A percentile compares a stretch with the other conserved stretches of the same genome.
Evolutionary conservation across 2,329 filamentous ascomycete species (phyloP).

Genomic region (Fusarium kyushuense): DNA sequence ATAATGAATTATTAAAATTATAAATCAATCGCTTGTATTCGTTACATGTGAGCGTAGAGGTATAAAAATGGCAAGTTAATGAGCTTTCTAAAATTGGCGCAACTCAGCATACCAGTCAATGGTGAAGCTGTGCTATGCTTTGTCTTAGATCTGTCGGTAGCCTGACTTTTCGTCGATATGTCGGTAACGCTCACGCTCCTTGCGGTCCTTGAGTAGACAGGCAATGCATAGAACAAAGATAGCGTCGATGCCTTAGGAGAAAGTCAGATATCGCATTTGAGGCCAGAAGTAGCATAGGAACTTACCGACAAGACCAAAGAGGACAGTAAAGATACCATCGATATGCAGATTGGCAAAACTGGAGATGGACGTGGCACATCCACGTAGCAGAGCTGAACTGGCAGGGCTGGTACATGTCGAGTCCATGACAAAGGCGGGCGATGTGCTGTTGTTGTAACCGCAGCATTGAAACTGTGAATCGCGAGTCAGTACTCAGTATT

Average conservation of each 20-base stretch:
- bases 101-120: conserved; percentile 20
- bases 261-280: conserved; percentile 5
- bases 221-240: conserved; percentile 77
- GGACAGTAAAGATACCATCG: conserved; percentile 81
- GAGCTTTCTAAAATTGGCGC: conserved; percentile 13
- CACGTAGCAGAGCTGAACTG: conserved; percentile 75
- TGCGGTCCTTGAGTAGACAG: conserved; percentile 83
- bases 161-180: conserved; percentile 85
- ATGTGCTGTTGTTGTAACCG: conserved; percentile 79
- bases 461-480: conserved; percentile 78
- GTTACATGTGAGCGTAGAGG: conserved; percentile 29
- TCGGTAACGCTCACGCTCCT: conserved; percentile 81
- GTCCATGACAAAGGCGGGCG: conserved; percentile 78
- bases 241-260: conserved; percentile 67
- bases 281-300: conserved; percentile 14
- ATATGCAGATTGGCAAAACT: conserved; percentile 77
- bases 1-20: conserved; percentile 30
- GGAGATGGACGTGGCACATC: conserved; percentile 76
- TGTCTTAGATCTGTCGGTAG: conserved; percentile 59
- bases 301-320: conserved; percentile 81
- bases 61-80: conserved; percentile 15
- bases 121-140: background rate
- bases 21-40: conserved; percentile 28
- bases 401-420: conserved; percentile 75
- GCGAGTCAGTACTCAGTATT: background rate